Evolutionary conservation across 2,329 filamentous ascomycete species (phyloP).

Genomic region (Talaromyces sp.): DNA sequence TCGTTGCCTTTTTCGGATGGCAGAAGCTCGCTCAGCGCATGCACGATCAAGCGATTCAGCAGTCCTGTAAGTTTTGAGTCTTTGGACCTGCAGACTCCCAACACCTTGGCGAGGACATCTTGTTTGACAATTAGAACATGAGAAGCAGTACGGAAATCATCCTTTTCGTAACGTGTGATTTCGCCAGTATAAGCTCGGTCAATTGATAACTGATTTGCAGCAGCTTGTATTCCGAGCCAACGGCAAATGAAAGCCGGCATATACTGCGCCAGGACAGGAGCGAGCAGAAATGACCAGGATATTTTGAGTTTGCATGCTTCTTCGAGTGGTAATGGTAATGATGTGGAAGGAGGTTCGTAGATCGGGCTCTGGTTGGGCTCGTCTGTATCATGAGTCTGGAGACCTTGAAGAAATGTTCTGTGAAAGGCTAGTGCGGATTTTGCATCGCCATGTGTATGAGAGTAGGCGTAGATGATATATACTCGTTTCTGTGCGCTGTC

Average conservation of each 20-base stretch:
- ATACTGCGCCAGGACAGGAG: constrained; percentile 36
- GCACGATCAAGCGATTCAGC: not conserved
- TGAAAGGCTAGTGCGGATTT: constrained; percentile 44
- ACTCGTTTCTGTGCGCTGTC: constrained; percentile 20
- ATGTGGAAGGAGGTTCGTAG: constrained; percentile 7
- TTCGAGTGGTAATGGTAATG: constrained; percentile 39
- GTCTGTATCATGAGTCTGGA: not conserved
- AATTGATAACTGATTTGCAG: constrained; percentile 22
- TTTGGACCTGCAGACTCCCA: not conserved
- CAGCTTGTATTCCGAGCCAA: constrained; percentile 33
- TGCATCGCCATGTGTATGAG: constrained; percentile 46
- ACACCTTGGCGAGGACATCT: not conserved
- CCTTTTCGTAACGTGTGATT: constrained; percentile 26
- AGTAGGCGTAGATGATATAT: constrained; percentile 43
- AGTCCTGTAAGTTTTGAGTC: not conserved
- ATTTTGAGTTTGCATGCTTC: constrained; percentile 39
- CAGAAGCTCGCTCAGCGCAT: not conserved
- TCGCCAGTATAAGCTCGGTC: constrained; percentile 30
- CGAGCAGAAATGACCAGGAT: constrained; percentile 45
- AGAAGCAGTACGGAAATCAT: constrained; percentile 30
- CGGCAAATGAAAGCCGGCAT: constrained; percentile 35
- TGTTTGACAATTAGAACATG: constrained; percentile 30
- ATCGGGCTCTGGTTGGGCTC: not conserved
- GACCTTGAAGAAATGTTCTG: constrained; percentile 35
- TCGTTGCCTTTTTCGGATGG: not conserved